Conservation (phyloP, 2,329 filamentous ascomycete species). For the Penicillium sp. region DNA sequence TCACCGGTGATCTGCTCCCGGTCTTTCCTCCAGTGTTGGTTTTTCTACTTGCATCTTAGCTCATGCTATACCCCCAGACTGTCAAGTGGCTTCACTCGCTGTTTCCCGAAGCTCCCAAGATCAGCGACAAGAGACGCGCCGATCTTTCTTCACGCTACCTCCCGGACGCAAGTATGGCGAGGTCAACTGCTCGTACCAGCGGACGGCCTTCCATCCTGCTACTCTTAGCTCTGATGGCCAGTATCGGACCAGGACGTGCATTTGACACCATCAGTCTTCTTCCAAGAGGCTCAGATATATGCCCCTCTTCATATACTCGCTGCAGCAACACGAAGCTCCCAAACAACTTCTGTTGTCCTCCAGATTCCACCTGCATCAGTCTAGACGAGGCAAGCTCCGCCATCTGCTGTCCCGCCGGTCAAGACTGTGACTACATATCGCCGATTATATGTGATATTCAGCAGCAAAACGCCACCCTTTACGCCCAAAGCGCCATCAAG, state of each 20-base stretch:
- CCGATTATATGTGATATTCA: slow-evolving; percentile 44
- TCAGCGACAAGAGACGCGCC: background rate
- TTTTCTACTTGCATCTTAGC: background rate
- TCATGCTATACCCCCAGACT: slow-evolving; percentile 4
- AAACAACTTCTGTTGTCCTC: slow-evolving; percentile 44
- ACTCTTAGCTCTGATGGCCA: slow-evolving; percentile 24
- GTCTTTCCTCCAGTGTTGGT: slow-evolving; percentile 1
- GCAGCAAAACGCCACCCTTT: slow-evolving; percentile 39
- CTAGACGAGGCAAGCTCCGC: slow-evolving; percentile 43
- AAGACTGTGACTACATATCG: slow-evolving; percentile 41
- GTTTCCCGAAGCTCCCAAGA: background rate
- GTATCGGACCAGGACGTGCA: slow-evolving; percentile 22
- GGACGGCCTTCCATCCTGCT: slow-evolving; percentile 20
- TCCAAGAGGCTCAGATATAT: slow-evolving; percentile 27
- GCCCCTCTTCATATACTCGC: slow-evolving; percentile 32
- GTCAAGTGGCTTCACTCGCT: background rate
- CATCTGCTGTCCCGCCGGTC: slow-evolving; percentile 47
- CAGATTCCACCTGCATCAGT: slow-evolving; percentile 40
- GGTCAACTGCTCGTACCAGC: slow-evolving; percentile 3
- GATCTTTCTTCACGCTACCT: background rate
- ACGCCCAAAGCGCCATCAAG: slow-evolving; percentile 40
- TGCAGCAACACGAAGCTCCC: slow-evolving; percentile 41
- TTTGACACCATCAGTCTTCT: slow-evolving; percentile 18
- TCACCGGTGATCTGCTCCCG: slow-evolving; percentile 1
- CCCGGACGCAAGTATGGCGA: slow-evolving; percentile 20